Evolutionary conservation across 257 asterid genomes (phyloP).

Genomic region (Solanum okadae): DNA sequence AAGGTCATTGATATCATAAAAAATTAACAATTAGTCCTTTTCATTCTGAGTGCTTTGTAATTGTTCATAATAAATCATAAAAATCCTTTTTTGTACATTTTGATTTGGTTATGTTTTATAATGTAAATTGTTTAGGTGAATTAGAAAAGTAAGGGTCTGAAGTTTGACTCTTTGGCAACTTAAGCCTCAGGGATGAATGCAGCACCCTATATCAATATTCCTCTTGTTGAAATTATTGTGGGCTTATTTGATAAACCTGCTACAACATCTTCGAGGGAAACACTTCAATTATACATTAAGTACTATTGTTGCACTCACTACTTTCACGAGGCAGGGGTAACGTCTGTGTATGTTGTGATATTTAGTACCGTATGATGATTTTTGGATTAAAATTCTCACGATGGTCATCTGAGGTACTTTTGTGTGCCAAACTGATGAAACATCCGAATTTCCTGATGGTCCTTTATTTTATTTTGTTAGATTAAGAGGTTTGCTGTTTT

Average conservation of each 20-base stretch:
- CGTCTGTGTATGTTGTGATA: too few relatives aligned
- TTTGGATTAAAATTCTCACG: conserved; percentile 59
- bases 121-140: neutral
- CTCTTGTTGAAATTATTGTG: conserved; percentile 9
- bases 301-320: too few relatives aligned
- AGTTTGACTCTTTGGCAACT: conserved; percentile 55
- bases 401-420: conserved; percentile 67
- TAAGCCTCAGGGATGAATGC: conserved; percentile 53
- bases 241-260: neutral
- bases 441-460: conserved; percentile 50
- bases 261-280: conserved; percentile 16
- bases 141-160: conserved; percentile 32
- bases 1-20: conserved; percentile 26
- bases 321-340: too few relatives aligned
- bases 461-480: neutral
- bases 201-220: conserved; percentile 28
- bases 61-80: neutral
- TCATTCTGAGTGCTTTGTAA: conserved; percentile 57
- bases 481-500: neutral
- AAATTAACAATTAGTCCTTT: conserved; percentile 35
- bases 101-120: neutral
- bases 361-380: conserved; percentile 29
- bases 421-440: conserved; percentile 38
- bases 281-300: neutral
- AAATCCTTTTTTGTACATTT: neutral